phyloP scores from a whole-genome alignment of 495 filamentous ascomycete species.

The Podospora conica region DNA sequence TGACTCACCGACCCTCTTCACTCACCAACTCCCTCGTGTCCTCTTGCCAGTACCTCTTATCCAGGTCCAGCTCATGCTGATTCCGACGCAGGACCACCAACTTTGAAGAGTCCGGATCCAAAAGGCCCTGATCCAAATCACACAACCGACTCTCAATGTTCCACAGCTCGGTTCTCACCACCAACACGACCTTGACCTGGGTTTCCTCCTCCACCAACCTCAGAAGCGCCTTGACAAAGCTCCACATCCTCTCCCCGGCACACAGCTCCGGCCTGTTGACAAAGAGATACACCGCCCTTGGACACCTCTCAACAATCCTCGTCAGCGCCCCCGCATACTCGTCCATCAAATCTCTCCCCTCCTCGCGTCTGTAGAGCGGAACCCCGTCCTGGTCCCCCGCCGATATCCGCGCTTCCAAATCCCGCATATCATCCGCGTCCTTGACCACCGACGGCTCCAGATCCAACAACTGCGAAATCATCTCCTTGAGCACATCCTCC shows the following conservation, averaged over 20 bases:
- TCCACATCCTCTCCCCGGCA: background rate
- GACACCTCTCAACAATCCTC: background rate
- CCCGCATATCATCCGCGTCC: conserved; percentile 5
- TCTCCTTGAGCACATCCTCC: background rate
- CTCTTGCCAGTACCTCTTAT: background rate
- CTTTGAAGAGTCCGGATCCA: background rate
- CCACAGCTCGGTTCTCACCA: conserved; percentile 4
- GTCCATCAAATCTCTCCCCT: background rate
- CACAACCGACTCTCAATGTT: conserved; percentile 3
- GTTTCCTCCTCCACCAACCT: background rate
- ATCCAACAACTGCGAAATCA: conserved; percentile 5
- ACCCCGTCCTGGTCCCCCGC: background rate
- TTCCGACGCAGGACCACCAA: background rate
- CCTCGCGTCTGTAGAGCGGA: background rate
- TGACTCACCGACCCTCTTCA: background rate
- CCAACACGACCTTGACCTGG: conserved; percentile 2
- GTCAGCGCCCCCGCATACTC: background rate
- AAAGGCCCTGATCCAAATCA: background rate
- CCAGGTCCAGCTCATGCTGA: background rate
- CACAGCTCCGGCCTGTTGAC: conserved; percentile 1
- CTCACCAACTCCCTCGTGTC: background rate
- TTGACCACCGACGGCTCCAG: conserved; percentile 1
- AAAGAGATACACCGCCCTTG: background rate
- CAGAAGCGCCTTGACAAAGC: background rate
- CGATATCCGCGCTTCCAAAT: background rate